Conservation (phyloP, 1,284 basidiomycete species). For the Pisolithus thermaeus region DNA sequence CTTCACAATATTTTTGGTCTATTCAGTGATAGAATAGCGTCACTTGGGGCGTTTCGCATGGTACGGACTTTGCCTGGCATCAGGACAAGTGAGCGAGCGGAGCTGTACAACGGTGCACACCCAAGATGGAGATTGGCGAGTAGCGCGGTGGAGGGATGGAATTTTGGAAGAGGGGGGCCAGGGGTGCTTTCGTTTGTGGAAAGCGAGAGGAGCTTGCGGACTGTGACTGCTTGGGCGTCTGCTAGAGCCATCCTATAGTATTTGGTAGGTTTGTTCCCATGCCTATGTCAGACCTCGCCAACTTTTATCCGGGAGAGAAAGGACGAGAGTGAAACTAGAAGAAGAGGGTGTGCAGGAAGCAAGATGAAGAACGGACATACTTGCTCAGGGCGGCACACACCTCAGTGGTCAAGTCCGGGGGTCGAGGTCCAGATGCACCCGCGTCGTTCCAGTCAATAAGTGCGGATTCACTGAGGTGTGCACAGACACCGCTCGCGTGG, state of each 20-base stretch:
- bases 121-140: slow-evolving; percentile 94
- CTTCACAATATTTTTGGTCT: slow-evolving; percentile 47
- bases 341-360: background rate
- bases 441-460: slow-evolving; percentile 65
- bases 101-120: slow-evolving; percentile 73
- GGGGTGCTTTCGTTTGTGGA: slow-evolving; percentile 80
- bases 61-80: slow-evolving; percentile 35
- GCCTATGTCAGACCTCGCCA: background rate
- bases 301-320: slow-evolving; percentile 4
- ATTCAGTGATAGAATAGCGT: slow-evolving; percentile 43
- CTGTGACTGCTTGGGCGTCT: slow-evolving; percentile 90
- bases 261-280: background rate
- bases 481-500: slow-evolving; percentile 78
- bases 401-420: slow-evolving; percentile 76
- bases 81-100: slow-evolving; percentile 70
- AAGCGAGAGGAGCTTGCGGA: slow-evolving; percentile 85
- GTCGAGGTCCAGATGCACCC: slow-evolving; percentile 28
- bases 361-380: slow-evolving; percentile 39
- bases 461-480: slow-evolving; percentile 65
- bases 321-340: background rate
- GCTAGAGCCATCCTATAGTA: slow-evolving; percentile 70
- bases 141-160: slow-evolving; percentile 87
- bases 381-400: slow-evolving; percentile 75
- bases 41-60: slow-evolving; percentile 15
- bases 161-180: slow-evolving; percentile 89